phyloP scores from a whole-genome alignment of 331 rosid species.

The Malus hybrid region DNA sequence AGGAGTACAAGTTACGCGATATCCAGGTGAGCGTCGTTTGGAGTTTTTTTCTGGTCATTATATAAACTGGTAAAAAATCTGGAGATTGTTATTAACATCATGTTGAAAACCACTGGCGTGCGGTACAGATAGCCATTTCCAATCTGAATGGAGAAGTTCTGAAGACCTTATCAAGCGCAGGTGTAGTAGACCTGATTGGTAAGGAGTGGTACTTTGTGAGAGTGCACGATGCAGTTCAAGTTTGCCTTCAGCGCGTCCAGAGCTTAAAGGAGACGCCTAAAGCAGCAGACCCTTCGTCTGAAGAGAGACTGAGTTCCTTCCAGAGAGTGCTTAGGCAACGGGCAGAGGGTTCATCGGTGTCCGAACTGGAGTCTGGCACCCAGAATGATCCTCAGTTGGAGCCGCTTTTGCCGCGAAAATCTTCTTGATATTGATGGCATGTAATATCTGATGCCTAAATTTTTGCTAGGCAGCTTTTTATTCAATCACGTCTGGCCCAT shows the following conservation, averaged over 20 bases:
- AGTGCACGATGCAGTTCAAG: slow-evolving; percentile 97
- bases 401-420: slow-evolving; percentile 59
- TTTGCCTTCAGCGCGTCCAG: slow-evolving; percentile 87
- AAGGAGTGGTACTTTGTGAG: slow-evolving; percentile 96
- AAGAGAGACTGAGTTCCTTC: slow-evolving; percentile 35
- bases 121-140: slow-evolving; percentile 79
- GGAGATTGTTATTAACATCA: not conserved
- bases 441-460: not conserved
- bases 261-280: slow-evolving; percentile 30
- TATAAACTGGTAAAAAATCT: too few relatives aligned
- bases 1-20: slow-evolving; percentile 83
- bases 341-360: slow-evolving; percentile 36
- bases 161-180: slow-evolving; percentile 67
- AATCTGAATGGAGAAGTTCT: slow-evolving; percentile 82
- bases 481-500: slow-evolving; percentile 1
- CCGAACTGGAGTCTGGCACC: slow-evolving; percentile 61
- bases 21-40: slow-evolving; percentile 45
- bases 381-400: slow-evolving; percentile 47
- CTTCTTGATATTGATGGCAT: slow-evolving; percentile 20
- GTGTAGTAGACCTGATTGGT: slow-evolving; percentile 78
- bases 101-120: slow-evolving; percentile 5
- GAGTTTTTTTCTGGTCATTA: not conserved
- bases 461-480: slow-evolving; percentile 3
- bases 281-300: slow-evolving; percentile 16
- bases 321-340: slow-evolving; percentile 37